Evolutionary conservation across 202 grass and related monocot species (phyloP).

Genomic region (Setaria viridis): DNA sequence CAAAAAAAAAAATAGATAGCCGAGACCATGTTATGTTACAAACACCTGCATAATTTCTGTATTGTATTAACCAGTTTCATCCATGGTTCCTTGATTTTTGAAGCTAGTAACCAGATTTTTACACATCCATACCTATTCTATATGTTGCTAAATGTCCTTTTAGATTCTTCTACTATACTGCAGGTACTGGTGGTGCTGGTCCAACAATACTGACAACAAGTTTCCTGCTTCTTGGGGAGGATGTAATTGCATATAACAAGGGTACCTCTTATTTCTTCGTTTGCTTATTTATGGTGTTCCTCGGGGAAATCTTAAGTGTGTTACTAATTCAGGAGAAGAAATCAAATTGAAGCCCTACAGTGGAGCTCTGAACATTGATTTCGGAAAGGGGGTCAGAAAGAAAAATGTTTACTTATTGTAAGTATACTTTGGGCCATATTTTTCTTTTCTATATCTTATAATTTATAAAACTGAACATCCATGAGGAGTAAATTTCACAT

Average conservation of each 20-base stretch:
- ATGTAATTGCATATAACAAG: constrained; percentile 97
- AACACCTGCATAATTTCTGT: neutral
- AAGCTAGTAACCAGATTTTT: neutral
- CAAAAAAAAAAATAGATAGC: too few relatives aligned
- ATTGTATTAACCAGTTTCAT: neutral
- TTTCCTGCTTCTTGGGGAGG: constrained; percentile 89
- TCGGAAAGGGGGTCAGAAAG: constrained; percentile 84
- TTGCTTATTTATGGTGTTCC: neutral
- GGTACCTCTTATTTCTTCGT: constrained; percentile 49
- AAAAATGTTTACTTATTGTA: constrained; percentile 97
- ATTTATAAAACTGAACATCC: neutral
- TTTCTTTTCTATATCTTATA: constrained; percentile 20
- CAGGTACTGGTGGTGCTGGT: constrained; percentile 89
- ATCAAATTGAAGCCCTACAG: constrained; percentile 95
- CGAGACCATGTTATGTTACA: neutral
- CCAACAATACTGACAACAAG: constrained; percentile 94
- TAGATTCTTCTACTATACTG: constrained; percentile 98
- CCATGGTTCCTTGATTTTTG: constrained; percentile 4
- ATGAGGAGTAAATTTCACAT: constrained; percentile 11
- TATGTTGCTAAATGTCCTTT: constrained; percentile 69
- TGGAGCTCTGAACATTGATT: constrained; percentile 85
- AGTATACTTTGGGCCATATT: constrained; percentile 37
- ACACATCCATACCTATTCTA: constrained; percentile 14
- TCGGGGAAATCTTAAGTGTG: neutral
- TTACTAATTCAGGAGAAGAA: constrained; percentile 69